Evolutionary conservation across 371 early-diverging fungal species (phyloP), one percentile per base, ranked within the genome.

Genomic region (Zychaea mexicana): DNA sequence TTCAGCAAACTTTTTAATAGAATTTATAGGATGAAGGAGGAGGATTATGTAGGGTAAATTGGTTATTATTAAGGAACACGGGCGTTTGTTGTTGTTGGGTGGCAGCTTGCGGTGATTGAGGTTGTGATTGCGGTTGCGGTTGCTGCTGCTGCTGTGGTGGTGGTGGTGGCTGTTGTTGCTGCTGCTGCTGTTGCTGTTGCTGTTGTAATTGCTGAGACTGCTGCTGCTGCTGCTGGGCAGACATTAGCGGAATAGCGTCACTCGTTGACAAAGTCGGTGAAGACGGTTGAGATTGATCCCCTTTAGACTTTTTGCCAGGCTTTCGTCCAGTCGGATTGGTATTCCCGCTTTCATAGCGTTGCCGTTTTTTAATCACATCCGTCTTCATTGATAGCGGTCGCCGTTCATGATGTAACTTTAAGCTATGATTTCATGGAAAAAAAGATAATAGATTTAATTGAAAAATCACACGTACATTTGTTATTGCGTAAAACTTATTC

Each of bases 391-490:
- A 78, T 30, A 88, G 74, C 8, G 92, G 95, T 15, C 95, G 83
- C 61, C 87, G 87, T 64, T 87, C 79, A 65, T 85, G 85, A 73
- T 98, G 98, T 22, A 96, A 81, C 67, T 93, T 94, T 58, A 84
- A 83, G 64, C 79, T 78, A 66, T 5, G 42, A 45, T n/a, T n/a
- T n/a, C n/a, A n/a, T n/a, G 17, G 30, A 26, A 28, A 21, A 42
- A 68, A 45, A 24, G 7, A 33, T 21, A 31, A 39, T 3, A 39
- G 15, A 8, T n/a, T n/a, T n/a, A n/a, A n/a, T n/a, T n/a, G n/a
- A n/a, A n/a, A n/a, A n/a, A n/a, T n/a, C n/a, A n/a, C n/a, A n/a
- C n/a, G n/a, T 19, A 49, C 19, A 49, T 49, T 49, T 19, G n/a
- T 5, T 54, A 8, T 21, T 27, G 21, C 27, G 27, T 21, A 21